A percentile compares a stretch with the other conserved stretches of the same genome.
phyloP scores from a whole-genome alignment of 306 rosid species.

The Potentilla sterilis region DNA sequence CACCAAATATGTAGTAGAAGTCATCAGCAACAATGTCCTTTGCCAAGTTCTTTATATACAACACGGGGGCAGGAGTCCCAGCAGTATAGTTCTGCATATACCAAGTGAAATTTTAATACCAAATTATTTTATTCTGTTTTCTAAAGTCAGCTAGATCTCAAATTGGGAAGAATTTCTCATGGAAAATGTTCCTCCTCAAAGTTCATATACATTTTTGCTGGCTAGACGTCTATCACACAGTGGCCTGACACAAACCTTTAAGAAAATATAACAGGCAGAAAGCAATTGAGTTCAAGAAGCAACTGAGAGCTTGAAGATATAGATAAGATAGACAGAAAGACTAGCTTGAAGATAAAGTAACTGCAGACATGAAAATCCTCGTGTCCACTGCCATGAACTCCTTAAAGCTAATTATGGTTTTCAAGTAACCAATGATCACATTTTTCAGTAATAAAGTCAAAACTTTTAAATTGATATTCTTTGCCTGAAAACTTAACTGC shows the following conservation, averaged over 20 bases:
- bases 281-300: constrained; percentile 6
- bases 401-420: background rate
- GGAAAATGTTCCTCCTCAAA: background rate
- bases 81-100: constrained; percentile 77
- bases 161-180: background rate
- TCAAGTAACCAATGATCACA: background rate
- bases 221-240: background rate
- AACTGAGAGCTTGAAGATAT: background rate
- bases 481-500: background rate
- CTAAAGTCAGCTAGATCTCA: constrained; percentile 18
- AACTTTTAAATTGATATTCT: background rate
- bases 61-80: constrained; percentile 79
- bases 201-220: background rate
- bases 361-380: background rate
- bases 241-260: background rate
- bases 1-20: constrained; percentile 81
- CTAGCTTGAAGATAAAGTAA: background rate
- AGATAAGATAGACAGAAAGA: background rate
- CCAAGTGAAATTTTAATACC: constrained; percentile 25
- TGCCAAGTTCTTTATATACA: constrained; percentile 93
- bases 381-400: background rate
- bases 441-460: background rate
- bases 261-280: background rate
- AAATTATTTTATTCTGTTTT: constrained; percentile 11
- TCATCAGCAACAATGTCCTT: constrained; percentile 79